Base-by-base conservation (phyloP, 805 yeast species). In the Candida alai region DNA sequence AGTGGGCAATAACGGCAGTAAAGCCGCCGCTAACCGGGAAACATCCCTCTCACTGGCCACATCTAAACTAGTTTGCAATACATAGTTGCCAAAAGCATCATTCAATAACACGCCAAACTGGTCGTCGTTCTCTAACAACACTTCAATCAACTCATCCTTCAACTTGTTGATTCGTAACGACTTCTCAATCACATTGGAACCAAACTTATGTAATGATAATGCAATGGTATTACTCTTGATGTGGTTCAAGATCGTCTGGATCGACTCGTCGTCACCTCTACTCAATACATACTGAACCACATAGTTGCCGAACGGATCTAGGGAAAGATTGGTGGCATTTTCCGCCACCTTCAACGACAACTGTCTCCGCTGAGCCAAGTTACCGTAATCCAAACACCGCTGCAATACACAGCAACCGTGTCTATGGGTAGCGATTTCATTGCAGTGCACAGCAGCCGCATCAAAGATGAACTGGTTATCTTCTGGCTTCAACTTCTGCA, bases 401-500 rank as follows among this genome's bases (percentile, higher is more conserved):
- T 90, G 98, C 38, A 90, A 68, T 17, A 90, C 97, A 60, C 97
- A 90, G 64, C 98, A 93, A 5, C 97, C 98, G 54, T 93, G 97
- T 52, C 96, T 76, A 53, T 93, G 97, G 30, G 94, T 87, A 4
- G 96, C 95, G 37, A 93, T 86, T 38, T 78, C 82, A 24, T 79
- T 70, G 43, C 93, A 82, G 44, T 87, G 72, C 10, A 60, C 60
- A 39, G 80, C 70, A 4, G 93, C 93, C 12, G 95, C 83, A 52
- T 88, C 93, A 55, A 86, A 88, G 40, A 93, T 85, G 54, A 93
- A 90, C 55, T 89, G 93, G 45, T 84, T 74, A 37, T 84, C 82
- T n/a, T 62, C 66, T 2, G 83, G 68, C 18, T 62, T 56, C 48
- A 93, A 73, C 46, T 76, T 76, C 47, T 86, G 86, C 42, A 93